Evolutionary conservation across 176 grass and related monocot genomes (phyloP), one percentile per base, ranked within the genome.

Genomic region (Oryza punctata): DNA sequence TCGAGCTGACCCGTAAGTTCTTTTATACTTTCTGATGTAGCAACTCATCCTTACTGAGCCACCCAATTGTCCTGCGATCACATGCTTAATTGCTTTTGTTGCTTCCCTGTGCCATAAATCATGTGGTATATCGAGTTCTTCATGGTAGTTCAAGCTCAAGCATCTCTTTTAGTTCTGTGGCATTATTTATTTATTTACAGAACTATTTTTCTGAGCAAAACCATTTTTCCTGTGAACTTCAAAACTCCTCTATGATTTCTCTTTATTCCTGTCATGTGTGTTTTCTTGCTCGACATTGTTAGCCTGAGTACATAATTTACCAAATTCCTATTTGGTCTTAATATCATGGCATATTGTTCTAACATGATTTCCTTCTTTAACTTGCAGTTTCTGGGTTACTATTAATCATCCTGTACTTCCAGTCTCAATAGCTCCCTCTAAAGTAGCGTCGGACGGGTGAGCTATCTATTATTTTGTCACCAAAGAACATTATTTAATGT

Each of bases 1-100:
- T 71, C 91, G 88, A 87, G 92, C 90, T 75, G 95, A 97, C 72
- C 95, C 95, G 88, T 97, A 89, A 82, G 95, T 90, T 64, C 27
- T 81, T 54, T 43, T 75, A 29, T 69, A 65, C 67, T 85, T 75
- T 50, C 35, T 57, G 50, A 7, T 47, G 38, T 82, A 29, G 78
- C 26, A 76, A 61, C 28, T 78, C 52, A 70, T 66, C 5, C n/a
- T 75, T 52, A 57, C 19, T 6, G 1, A 83, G 33, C 69, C 24
- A 49, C 30, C 30, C 28, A 28, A 14, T 57, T 8, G 6, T 61
- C 73, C 14, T 74, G 70, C 68, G 35, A 46, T 60, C n/a, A 68
- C 16, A 6, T 73, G 12, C 76, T 84, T 73, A 67, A 12, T 65
- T 65, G 1, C 32, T 88, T 78, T 66, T 79, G 73, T 10, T 41